A percentile compares a stretch with the other conserved stretches of the same genome.
These are phyloP conservation scores for Trichoderma pleuroti DNA, from an alignment of 2,329 filamentous ascomycete genomes.

Conservation along the genomic window DNA sequence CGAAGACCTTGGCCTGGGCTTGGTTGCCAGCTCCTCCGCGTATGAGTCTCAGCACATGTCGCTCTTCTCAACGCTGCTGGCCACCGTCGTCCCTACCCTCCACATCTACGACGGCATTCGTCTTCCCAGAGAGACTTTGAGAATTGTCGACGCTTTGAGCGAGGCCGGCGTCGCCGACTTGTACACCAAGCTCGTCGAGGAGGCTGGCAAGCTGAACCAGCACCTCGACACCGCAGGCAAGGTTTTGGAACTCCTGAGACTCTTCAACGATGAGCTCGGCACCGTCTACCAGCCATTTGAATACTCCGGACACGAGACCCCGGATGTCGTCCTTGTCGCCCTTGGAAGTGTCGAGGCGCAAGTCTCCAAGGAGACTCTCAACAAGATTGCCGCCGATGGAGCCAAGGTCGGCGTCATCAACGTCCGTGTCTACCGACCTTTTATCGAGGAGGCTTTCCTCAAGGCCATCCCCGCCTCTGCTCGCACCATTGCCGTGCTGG, in stretches of 20 bases:
- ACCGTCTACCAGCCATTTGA: constrained; percentile 93
- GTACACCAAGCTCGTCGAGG: constrained; percentile 64
- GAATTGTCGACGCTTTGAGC: constrained; percentile 78
- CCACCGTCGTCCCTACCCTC: constrained; percentile 73
- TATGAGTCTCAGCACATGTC: constrained; percentile 96
- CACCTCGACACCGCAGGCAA: constrained; percentile 71
- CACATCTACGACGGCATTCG: constrained; percentile 87
- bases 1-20: constrained; percentile 84
- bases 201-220: constrained; percentile 60
- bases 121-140: constrained; percentile 75
- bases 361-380: constrained; percentile 75
- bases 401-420: constrained; percentile 82
- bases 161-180: constrained; percentile 64
- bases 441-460: constrained; percentile 91
- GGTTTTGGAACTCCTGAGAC: constrained; percentile 64
- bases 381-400: constrained; percentile 67
- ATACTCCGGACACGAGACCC: constrained; percentile 78
- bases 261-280: constrained; percentile 86
- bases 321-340: constrained; percentile 81
- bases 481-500: constrained; percentile 76
- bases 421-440: constrained; percentile 90
- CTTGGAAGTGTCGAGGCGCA: constrained; percentile 92
- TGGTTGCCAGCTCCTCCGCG: constrained; percentile 79
- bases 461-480: constrained; percentile 72
- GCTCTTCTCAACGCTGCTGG: constrained; percentile 77